phyloP scores from a whole-genome alignment of 345 rosid species.

The Salix suchowensis region DNA sequence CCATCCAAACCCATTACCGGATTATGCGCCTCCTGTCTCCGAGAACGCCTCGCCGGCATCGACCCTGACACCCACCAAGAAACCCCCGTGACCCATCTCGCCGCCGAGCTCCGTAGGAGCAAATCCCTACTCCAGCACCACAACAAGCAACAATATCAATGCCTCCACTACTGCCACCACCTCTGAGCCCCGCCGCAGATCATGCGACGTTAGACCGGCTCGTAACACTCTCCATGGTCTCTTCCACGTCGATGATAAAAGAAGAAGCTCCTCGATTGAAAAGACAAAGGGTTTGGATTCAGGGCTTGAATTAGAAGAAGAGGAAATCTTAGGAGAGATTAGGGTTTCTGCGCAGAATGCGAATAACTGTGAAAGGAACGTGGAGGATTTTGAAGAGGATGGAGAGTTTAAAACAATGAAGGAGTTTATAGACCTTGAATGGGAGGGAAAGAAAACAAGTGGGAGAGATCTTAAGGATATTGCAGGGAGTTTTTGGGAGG shows the following conservation, averaged over 20 bases:
- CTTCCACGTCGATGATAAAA: constrained; percentile 36
- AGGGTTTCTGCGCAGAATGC: constrained; percentile 12
- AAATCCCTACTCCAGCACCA: constrained; percentile 42
- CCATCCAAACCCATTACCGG: constrained; percentile 48
- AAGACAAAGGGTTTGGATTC: constrained; percentile 14
- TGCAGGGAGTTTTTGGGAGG: constrained; percentile 39
- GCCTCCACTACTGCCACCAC: constrained; percentile 9
- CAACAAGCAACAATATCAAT: constrained; percentile 11
- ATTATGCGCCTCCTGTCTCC: constrained; percentile 69
- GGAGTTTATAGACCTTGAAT: constrained; percentile 67
- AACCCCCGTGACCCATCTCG: constrained; percentile 19
- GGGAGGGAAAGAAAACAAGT: constrained; percentile 29
- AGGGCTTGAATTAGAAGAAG: constrained; percentile 18
- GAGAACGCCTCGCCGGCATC: constrained; percentile 69
- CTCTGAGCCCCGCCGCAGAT: constrained; percentile 49
- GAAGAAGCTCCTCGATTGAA: constrained; percentile 10
- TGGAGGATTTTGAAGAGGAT: constrained; percentile 28
- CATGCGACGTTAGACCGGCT: constrained; percentile 40
- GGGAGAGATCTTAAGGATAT: constrained; percentile 19
- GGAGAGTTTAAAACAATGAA: constrained; percentile 54
- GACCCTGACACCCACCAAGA: constrained; percentile 38
- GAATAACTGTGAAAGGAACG: neutral
- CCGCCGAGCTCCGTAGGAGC: constrained; percentile 45
- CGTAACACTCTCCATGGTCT: constrained; percentile 42
- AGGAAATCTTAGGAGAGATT: constrained; percentile 14